A percentile compares a stretch with the other conserved stretches of the same genome.
Conservation (phyloP, 257 asterid species). For the Plantago ovata region DNA sequence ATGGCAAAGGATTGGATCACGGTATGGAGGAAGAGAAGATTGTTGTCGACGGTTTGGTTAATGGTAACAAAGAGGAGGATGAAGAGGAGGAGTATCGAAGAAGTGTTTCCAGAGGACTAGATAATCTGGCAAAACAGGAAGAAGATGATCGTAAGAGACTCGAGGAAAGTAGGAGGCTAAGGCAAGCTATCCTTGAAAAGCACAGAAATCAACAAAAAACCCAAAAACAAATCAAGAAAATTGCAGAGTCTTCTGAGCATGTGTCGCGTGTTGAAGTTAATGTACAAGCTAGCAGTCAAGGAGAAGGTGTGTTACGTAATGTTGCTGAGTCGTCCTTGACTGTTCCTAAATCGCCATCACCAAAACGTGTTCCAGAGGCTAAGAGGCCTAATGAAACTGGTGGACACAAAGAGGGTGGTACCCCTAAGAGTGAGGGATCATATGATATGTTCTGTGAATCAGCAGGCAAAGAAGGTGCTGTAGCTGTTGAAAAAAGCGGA, state of each 20-base stretch:
- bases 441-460: constrained; percentile 70
- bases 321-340: constrained; percentile 60
- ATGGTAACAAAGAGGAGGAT: constrained; percentile 76
- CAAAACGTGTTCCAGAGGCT: constrained; percentile 42
- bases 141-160: constrained; percentile 83
- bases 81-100: constrained; percentile 81
- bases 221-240: constrained; percentile 32
- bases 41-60: no score
- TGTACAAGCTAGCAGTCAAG: constrained; percentile 33
- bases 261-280: constrained; percentile 32
- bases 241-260: constrained; percentile 32
- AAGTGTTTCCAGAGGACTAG: constrained; percentile 54
- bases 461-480: constrained; percentile 53
- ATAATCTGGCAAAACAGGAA: constrained; percentile 86
- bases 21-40: no score
- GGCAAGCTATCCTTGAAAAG: constrained; percentile 87
- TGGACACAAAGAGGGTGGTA: constrained; percentile 93
- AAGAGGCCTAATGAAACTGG: constrained; percentile 55
- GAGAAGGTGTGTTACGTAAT: constrained; percentile 44
- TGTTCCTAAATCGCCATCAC: constrained; percentile 79
- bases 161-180: constrained; percentile 89
- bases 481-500: constrained; percentile 72
- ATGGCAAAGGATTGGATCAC: no score
- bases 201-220: constrained; percentile 48
- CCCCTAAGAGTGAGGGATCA: constrained; percentile 89